Percentiles rank a stretch among this genome's conserved stretches.
phyloP scores from a whole-genome alignment of 768 basidiomycete genomes.

The Mrakia blollopis region DNA sequence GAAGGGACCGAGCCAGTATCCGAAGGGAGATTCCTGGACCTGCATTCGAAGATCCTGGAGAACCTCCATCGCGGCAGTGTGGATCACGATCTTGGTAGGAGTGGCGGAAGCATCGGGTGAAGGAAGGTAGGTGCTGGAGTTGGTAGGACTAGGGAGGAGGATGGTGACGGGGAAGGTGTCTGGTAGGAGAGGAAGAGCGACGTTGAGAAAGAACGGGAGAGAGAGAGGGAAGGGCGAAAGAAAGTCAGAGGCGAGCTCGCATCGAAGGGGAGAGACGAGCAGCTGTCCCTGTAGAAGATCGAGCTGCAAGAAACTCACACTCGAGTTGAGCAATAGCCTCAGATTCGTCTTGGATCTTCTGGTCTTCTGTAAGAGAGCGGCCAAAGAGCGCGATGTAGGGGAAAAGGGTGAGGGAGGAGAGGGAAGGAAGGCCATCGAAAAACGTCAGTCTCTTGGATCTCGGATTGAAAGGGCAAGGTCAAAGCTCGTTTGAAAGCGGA shows the following conservation, averaged over 20 bases:
- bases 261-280: background rate
- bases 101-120: constrained; percentile 13
- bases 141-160: constrained; percentile 35
- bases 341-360: background rate
- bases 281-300: background rate
- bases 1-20: constrained; percentile 49
- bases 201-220: constrained; percentile 19
- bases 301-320: background rate
- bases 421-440: background rate
- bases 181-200: constrained; percentile 52
- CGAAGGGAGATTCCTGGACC: constrained; percentile 46
- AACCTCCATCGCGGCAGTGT: constrained; percentile 42
- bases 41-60: constrained; percentile 44
- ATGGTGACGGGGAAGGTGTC: constrained; percentile 53
- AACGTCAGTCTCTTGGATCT: background rate
- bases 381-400: background rate
- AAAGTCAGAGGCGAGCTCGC: background rate
- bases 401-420: background rate
- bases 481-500: background rate
- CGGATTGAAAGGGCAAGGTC: background rate
- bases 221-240: constrained; percentile 30
- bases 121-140: constrained; percentile 23
- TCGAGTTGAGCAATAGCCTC: constrained; percentile 7
- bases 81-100: constrained; percentile 35
- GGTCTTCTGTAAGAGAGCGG: background rate